These are phyloP conservation scores for Aspergillus arachidicola DNA, from an alignment of 2,329 filamentous ascomycete species.

Conservation along the genomic window DNA sequence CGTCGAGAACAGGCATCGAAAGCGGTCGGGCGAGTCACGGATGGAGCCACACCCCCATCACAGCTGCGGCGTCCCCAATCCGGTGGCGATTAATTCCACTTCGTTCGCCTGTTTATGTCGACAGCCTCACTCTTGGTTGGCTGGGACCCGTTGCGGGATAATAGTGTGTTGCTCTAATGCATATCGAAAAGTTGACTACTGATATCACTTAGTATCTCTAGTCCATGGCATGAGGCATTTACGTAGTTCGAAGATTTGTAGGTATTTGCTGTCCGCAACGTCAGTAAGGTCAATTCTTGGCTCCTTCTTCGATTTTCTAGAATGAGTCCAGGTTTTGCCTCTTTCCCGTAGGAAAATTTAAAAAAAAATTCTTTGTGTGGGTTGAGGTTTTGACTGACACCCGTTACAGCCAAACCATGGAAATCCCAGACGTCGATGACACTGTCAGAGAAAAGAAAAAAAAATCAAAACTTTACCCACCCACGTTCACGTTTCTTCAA, in stretches of 20 bases:
- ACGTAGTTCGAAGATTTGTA: not conserved
- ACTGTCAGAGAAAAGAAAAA: not conserved
- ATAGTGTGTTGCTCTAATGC: not conserved
- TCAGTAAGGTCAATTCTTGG: not conserved
- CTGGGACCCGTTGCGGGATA: not conserved
- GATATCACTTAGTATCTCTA: conserved; percentile 1
- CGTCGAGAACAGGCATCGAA: conserved; percentile 32
- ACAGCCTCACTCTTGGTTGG: conserved; percentile 4
- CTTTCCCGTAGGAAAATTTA: not conserved
- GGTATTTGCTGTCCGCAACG: not conserved
- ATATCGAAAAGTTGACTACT: not conserved
- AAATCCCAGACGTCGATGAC: not conserved
- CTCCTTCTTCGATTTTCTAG: conserved; percentile 1
- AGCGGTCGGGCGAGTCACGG: conserved; percentile 5
- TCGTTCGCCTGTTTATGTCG: not conserved
- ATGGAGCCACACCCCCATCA: conserved; percentile 6
- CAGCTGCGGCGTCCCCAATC: not conserved
- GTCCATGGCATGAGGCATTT: conserved; percentile 3
- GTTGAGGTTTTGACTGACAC: too few species aligned
- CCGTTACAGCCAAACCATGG: not conserved
- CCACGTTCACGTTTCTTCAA: not conserved
- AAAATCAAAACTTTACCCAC: not conserved
- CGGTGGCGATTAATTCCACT: conserved; percentile 5
- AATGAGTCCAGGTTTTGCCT: not conserved
- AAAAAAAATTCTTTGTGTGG: not conserved